Conservation (phyloP, 1,139 yeast species). For the Casaregolazyma suthepensis region DNA sequence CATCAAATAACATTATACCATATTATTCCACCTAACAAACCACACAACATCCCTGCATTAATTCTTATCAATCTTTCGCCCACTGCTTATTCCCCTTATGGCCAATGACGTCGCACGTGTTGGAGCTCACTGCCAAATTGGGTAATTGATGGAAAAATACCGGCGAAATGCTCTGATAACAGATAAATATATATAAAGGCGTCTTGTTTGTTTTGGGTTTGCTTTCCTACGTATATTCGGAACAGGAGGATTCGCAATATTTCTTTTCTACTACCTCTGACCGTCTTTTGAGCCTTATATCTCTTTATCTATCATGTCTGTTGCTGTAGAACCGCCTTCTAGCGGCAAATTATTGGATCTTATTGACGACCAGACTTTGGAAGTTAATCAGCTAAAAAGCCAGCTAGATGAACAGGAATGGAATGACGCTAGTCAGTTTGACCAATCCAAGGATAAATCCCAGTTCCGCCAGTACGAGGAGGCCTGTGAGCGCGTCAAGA, state of each 20-base stretch:
- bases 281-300: background rate
- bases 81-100: background rate
- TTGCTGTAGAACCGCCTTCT: background rate
- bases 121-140: background rate
- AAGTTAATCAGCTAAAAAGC: slow-evolving; percentile 33
- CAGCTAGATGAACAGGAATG: slow-evolving; percentile 12
- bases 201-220: background rate
- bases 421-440: slow-evolving; percentile 20
- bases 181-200: background rate
- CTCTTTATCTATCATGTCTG: background rate
- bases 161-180: slow-evolving; percentile 3
- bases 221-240: background rate
- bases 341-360: slow-evolving; percentile 15
- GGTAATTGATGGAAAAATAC: slow-evolving; percentile 5
- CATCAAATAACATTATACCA: too few species aligned
- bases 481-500: slow-evolving; percentile 63
- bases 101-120: background rate
- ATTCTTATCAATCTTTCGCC: too few species aligned
- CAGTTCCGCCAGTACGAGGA: slow-evolving; percentile 60
- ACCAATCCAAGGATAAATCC: slow-evolving; percentile 25
- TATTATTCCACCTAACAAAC: too few species aligned
- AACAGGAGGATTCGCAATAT: background rate
- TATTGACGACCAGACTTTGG: slow-evolving; percentile 30
- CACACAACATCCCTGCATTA: too few species aligned
- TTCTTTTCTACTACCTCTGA: background rate